Evolutionary conservation across 2,329 filamentous ascomycete species (phyloP), one percentile per base, ranked within the genome.

Genomic region (Ascochyta pisi): DNA sequence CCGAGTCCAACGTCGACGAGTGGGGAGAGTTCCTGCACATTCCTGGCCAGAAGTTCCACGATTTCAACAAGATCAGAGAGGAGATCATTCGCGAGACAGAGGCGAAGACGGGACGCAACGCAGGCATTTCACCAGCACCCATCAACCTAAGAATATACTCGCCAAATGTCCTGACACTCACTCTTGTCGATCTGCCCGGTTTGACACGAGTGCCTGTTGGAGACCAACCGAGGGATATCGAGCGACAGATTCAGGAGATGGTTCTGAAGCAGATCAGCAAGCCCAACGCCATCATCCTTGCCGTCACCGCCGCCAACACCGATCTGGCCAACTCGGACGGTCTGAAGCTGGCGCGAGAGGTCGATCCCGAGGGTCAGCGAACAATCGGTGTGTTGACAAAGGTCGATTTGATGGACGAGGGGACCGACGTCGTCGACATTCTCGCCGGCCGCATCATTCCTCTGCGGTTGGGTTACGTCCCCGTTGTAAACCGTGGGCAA

Each of bases 11-110:
- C 77, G 78, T 85, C 19, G 92, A 98, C 74, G 95, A 99, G 78
- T 99, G 96, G 91, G 95, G 94, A 82, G 95, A 99, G 83, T 99
- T 99, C 79, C 83, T 99, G 62, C 95, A 99, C 78, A 91, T 99
- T 63, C 94, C 95, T 19, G 95, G 93, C 68, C 91, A 98, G 79
- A 98, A 98, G 79, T 98, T 96, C 82, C 88, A 88, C 79, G 95
- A 99, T 81, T 99, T 99, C 82, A 91, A 92, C 83, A 96, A 97
- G 83, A 96, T 99, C 71, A 87, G 95, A 69, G 95, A 98, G 55
- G 95, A 99, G 81, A 99, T 99, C 75, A 90, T 94, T 65, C 89
- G 91, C 70, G 95, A 99, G 81, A 99, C 95, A 39, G 93, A 97
- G 73, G 88, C 90, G 67, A 98, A 99, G 83, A 96, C 96, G 66